A percentile compares a stretch with the other conserved stretches of the same genome.
Evolutionary conservation across 768 basidiomycete species (phyloP).

Genomic region (Lentinula aciculospora): DNA sequence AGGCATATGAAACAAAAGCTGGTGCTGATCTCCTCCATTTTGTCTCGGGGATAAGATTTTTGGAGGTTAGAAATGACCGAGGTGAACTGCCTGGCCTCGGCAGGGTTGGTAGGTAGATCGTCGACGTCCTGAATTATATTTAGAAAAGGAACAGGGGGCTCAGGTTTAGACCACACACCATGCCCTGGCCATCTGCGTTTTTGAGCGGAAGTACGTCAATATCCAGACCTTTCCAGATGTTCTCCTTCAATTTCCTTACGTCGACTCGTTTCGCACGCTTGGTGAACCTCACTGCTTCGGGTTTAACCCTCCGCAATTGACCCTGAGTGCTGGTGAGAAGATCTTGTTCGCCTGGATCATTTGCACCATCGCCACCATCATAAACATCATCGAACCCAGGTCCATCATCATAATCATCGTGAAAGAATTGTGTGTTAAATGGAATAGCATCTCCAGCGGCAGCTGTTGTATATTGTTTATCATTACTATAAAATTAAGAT

Average conservation of each 20-base stretch:
- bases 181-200: constrained; percentile 38
- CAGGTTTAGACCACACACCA: constrained; percentile 35
- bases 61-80: constrained; percentile 81
- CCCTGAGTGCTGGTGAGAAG: constrained; percentile 77
- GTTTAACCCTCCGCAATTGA: constrained; percentile 72
- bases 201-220: constrained; percentile 53
- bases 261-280: constrained; percentile 96
- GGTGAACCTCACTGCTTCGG: constrained; percentile 89
- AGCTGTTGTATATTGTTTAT: constrained; percentile 14
- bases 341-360: constrained; percentile 78
- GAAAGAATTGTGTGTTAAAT: constrained; percentile 96
- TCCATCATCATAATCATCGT: constrained; percentile 69
- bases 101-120: constrained; percentile 50
- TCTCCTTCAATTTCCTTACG: constrained; percentile 94
- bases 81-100: constrained; percentile 65
- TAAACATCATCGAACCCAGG: constrained; percentile 27
- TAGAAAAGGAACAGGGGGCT: background rate
- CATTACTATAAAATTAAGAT: background rate
- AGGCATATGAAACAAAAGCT: constrained; percentile 99
- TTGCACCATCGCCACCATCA: constrained; percentile 38
- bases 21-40: constrained; percentile 97
- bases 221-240: constrained; percentile 92
- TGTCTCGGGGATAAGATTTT: constrained; percentile 81
- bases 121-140: constrained; percentile 46
- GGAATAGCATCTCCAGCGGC: constrained; percentile 58